Percentiles rank a stretch among this genome's conserved stretches.
Conservation (phyloP, 2,329 filamentous ascomycete species). For the Colletotrichum viniferum region DNA sequence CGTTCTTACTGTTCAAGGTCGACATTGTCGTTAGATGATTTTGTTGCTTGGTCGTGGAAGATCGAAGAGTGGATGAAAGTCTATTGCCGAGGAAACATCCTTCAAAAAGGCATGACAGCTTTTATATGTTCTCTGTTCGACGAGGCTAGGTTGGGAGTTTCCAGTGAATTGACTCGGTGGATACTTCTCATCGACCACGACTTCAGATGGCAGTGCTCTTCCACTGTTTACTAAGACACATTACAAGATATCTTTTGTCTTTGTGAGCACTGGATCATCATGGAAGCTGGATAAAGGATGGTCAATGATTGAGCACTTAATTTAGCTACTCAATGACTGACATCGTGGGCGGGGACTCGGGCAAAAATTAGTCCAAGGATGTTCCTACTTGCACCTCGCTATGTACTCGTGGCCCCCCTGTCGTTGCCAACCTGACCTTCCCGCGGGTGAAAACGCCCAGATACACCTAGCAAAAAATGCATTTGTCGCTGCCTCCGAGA, state of each 20-base stretch:
- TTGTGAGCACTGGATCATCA: not conserved
- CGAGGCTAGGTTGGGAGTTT: not conserved
- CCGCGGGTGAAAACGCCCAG: not conserved
- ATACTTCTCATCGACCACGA: not conserved
- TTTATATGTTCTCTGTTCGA: not conserved
- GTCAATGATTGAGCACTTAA: not conserved
- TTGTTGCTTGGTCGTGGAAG: not conserved
- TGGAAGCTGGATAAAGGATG: not conserved
- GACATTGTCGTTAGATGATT: not conserved
- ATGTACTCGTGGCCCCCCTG: not conserved
- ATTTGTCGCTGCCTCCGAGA: not conserved
- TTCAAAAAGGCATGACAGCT: not conserved
- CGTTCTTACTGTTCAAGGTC: not conserved
- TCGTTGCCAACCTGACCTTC: not conserved
- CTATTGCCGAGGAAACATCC: fast-evolving
- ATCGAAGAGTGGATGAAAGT: fast-evolving
- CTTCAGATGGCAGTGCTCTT: not conserved
- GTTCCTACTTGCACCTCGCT: not conserved
- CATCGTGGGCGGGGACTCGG: not conserved
- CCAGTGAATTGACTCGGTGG: not conserved
- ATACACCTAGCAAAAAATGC: not conserved
- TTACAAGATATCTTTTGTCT: not conserved
- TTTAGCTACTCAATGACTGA: not conserved
- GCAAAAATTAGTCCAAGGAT: not conserved
- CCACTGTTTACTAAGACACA: not conserved